These are phyloP conservation scores for Pseudogymnoascus sp. DNA, from an alignment of 2,329 filamentous ascomycete species.

Conservation along the genomic window DNA sequence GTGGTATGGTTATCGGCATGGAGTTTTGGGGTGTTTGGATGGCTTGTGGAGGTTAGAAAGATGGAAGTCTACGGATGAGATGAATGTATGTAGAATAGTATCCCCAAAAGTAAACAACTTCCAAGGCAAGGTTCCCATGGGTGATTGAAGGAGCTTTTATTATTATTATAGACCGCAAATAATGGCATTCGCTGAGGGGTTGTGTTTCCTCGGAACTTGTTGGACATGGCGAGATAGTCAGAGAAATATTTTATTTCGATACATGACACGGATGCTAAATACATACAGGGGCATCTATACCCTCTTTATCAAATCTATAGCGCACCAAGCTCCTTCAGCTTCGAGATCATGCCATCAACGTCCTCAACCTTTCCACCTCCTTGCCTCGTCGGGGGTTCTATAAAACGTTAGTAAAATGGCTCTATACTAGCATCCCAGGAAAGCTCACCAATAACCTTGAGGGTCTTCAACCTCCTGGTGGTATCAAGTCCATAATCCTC, in stretches of 20 bases:
- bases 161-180: no score
- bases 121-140: background rate
- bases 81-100: constrained; percentile 8
- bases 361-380: constrained; percentile 96
- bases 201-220: background rate
- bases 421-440: background rate
- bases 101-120: constrained; percentile 6
- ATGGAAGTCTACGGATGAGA: constrained; percentile 6
- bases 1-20: constrained; percentile 8
- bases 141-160: background rate
- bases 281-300: background rate
- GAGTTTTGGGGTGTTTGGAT: constrained; percentile 1
- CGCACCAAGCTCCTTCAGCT: constrained; percentile 93
- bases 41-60: background rate
- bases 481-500: constrained; percentile 72
- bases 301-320: constrained; percentile 40
- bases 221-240: background rate
- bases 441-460: constrained; percentile 74
- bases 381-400: constrained; percentile 78
- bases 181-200: background rate
- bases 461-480: constrained; percentile 70
- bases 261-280: constrained; percentile 2
- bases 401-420: constrained; percentile 15
- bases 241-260: background rate
- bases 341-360: constrained; percentile 86